Base-by-base conservation (phyloP, 1,284 basidiomycete genomes). In the Anthracocystis walkeri region DNA sequence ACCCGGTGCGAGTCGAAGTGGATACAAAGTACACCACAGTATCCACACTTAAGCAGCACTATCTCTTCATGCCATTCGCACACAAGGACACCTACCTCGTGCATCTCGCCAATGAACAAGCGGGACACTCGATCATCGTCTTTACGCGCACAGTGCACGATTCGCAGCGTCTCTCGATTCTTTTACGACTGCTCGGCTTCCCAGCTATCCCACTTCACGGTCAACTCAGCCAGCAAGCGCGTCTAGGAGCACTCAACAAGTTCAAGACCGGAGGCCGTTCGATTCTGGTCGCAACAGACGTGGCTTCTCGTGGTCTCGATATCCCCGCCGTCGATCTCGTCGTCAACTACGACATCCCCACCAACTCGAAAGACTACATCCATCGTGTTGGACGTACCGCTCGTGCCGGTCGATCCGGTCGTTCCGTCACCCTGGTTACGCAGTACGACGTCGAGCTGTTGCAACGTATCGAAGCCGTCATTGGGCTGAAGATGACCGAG, bases 281-380 rank as follows among this genome's bases (percentile, higher is more conserved):
- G 72, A 90, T 99, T 55, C 87, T 99, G 18, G 93, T 99, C 3
- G 97, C 97, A 10, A 99, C 97, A 0, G 97, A 99, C 86, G 91
- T 99, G 54, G 97, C 97, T n/a, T 93, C 92, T 85, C 73, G 80
- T 80, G 97, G 97, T 84, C 88, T 99, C 33, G 97, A 99, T 87
- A 97, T 99, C 66, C 95, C 96, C 5, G 90, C 92, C 18, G 97
- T 99, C 27, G 97, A 99, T 84, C 88, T 95, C 42, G 96, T 99
- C 57, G 93, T 99, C 87, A 99, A 99, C 87, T 99, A 94, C 85
- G 96, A 99, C 86, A 93, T 98, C 71, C 97, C 97, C 1, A 94
- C 94, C 7, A 94, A 99, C 86, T 98, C 95, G 29, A 99, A 99
- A 87, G 97, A 99, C 86, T 99, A 99, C 86, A 97, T 99, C 63